Evolutionary conservation across 441 rosid genomes (phyloP).

Genomic region (Raphanus hybrid): DNA sequence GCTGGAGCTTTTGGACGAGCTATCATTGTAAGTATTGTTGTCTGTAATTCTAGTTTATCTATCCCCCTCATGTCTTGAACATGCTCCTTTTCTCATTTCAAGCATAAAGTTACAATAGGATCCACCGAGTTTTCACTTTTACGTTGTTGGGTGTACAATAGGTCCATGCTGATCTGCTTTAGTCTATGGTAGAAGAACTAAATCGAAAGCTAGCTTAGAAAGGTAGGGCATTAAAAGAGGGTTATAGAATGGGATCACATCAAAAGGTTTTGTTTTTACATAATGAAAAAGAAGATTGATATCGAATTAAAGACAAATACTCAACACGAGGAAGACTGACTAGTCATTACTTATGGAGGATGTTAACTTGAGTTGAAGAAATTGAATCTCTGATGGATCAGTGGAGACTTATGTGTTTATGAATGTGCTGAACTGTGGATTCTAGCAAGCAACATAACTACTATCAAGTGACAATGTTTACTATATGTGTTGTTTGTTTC

Average conservation of each 20-base stretch:
- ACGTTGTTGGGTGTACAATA: constrained; percentile 12
- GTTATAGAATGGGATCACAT: background rate
- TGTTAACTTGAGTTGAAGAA: constrained; percentile 4
- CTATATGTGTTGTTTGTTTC: constrained; percentile 40
- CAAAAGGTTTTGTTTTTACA: background rate
- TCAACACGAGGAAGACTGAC: background rate
- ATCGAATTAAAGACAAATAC: background rate
- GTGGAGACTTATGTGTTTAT: constrained; percentile 1
- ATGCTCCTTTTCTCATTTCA: constrained; percentile 17
- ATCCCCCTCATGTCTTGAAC: background rate
- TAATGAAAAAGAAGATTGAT: constrained; percentile 5
- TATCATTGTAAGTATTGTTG: constrained; percentile 70
- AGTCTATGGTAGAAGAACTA: constrained; percentile 21
- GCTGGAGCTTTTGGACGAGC: constrained; percentile 98
- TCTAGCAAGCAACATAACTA: background rate
- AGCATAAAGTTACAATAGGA: constrained; percentile 19
- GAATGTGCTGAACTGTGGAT: constrained; percentile 8
- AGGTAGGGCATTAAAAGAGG: background rate
- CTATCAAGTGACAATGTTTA: constrained; percentile 1
- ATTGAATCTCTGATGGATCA: background rate
- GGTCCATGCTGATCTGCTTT: constrained; percentile 9
- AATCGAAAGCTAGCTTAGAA: constrained; percentile 23
- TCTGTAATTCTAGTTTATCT: background rate
- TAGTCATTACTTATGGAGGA: constrained; percentile 15
- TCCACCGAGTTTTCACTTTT: constrained; percentile 17